These are phyloP conservation scores for Zea luxurians DNA, from an alignment of 176 grass and related monocot genomes.

Conservation along the genomic window DNA sequence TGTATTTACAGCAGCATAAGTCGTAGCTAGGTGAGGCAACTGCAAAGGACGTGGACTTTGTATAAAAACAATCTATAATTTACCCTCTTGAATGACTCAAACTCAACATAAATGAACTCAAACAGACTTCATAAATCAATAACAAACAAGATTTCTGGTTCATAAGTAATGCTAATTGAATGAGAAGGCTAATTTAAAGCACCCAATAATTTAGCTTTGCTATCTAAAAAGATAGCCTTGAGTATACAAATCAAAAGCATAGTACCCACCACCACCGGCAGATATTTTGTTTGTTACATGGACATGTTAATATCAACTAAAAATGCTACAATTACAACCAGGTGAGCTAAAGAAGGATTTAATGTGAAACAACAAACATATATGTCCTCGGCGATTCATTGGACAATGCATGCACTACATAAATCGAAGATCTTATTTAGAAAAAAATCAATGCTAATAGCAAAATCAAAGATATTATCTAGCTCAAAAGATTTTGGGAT, in stretches of 20 bases:
- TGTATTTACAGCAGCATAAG: conserved; percentile 94
- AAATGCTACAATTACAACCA: background rate
- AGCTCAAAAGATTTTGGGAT: conserved; percentile 29
- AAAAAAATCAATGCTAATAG: conserved; percentile 18
- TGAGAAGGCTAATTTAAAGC: background rate
- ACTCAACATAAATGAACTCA: conserved; percentile 18
- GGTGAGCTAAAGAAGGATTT: conserved; percentile 5
- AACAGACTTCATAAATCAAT: conserved; percentile 9
- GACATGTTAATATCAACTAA: conserved; percentile 14
- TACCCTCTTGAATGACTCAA: conserved; percentile 27
- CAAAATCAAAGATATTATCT: conserved; percentile 21
- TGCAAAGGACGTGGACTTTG: conserved; percentile 28
- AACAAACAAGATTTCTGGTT: background rate
- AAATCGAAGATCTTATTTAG: background rate
- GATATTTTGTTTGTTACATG: background rate
- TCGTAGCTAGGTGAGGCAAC: conserved; percentile 96
- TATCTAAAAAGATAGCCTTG: background rate
- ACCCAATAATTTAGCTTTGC: conserved; percentile 16
- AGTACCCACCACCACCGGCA: background rate
- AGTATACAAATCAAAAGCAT: conserved; percentile 27
- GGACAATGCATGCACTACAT: background rate
- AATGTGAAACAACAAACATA: conserved; percentile 6
- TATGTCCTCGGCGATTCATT: conserved; percentile 1
- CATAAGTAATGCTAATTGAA: background rate
- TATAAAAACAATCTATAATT: conserved; percentile 10